Evolutionary conservation across 495 filamentous ascomycete genomes (phyloP), one percentile per base, ranked within the genome.

Genomic region (Xylona heveae): DNA sequence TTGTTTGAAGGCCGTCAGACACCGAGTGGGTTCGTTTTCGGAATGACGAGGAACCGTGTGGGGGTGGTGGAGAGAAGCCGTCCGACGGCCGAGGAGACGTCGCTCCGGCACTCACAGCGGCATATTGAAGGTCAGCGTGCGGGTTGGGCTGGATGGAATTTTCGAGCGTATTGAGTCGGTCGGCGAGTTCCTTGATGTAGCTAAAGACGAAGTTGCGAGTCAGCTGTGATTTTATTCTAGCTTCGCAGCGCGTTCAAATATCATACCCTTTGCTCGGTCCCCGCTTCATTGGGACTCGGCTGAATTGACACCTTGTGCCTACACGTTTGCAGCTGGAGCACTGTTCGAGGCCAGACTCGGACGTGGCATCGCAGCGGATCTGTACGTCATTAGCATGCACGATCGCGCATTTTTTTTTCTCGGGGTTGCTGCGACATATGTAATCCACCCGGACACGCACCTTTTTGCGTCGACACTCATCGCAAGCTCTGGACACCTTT

Each of bases 391-490:
- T 22, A 27, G 39, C 23, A 6, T 25, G 39, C 31, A 18, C 16
- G 42, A 52, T 43, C 53, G 42, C 27, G 18, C 21, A 21, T 8
- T 6, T 21, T 9, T 19, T 28, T 20, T n/a, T 30, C 16, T 28
- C 17, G 24, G 27, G 12, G 3, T 28, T 24, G 16, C 14, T 25
- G 28, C 25, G 30, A 19, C 24, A 28, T 24, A 21, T 20, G 31
- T 22, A 29, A 13, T 19, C 21, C 28, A 33, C 33, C 19, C 13
- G 31, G 12, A 27, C 24, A 39, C 42, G 14, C 55, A 75, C 71
- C 64, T 95, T 95, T 51, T 94, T 95, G 31, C 85, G 66, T 30
- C 85, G 67, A 46, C 85, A 95, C 45, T 95, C 85, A 51, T 95
- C 85, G 40, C 85, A 95, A 1, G 85, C 85, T 17, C 84, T 62